A percentile compares a stretch with the other conserved stretches of the same genome.
Evolutionary conservation across 2,329 filamentous ascomycete genomes (phyloP).

Genomic region (Cyphellophora europaea): DNA sequence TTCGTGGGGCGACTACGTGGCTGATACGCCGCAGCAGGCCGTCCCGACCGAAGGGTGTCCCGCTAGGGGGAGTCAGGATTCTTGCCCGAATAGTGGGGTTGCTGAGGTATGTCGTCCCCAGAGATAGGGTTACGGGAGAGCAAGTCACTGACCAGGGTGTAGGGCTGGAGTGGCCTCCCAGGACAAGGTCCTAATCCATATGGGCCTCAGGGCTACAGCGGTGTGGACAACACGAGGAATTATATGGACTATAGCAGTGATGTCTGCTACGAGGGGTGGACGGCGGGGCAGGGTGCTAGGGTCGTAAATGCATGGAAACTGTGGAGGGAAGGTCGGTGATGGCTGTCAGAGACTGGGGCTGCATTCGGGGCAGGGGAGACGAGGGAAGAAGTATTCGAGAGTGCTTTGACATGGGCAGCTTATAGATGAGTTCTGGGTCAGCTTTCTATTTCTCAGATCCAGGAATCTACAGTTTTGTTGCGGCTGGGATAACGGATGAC

Average conservation of each 20-base stretch:
- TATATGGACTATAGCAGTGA: constrained; percentile 53
- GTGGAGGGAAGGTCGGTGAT: constrained; percentile 26
- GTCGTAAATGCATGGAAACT: constrained; percentile 44
- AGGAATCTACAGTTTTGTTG: no score
- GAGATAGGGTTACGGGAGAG: no score
- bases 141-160: no score
- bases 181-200: constrained; percentile 9
- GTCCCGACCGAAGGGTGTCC: constrained; percentile 30
- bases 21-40: constrained; percentile 35
- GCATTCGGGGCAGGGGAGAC: no score
- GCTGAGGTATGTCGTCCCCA: no score
- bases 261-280: constrained; percentile 46
- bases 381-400: no score
- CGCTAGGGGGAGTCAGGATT: constrained; percentile 23
- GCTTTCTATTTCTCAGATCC: no score
- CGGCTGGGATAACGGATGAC: no score
- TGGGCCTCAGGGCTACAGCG: constrained; percentile 22
- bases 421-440: no score
- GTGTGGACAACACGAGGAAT: constrained; percentile 46
- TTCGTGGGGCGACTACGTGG: constrained; percentile 32
- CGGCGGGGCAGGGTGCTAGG: constrained; percentile 37
- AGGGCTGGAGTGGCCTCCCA: constrained; percentile 4
- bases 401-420: no score
- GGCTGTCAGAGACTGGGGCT: no score
- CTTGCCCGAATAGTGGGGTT: constrained; percentile 31